Conservation (phyloP, 2,329 filamentous ascomycete species). For the Pseudogymnoascus sp. region DNA sequence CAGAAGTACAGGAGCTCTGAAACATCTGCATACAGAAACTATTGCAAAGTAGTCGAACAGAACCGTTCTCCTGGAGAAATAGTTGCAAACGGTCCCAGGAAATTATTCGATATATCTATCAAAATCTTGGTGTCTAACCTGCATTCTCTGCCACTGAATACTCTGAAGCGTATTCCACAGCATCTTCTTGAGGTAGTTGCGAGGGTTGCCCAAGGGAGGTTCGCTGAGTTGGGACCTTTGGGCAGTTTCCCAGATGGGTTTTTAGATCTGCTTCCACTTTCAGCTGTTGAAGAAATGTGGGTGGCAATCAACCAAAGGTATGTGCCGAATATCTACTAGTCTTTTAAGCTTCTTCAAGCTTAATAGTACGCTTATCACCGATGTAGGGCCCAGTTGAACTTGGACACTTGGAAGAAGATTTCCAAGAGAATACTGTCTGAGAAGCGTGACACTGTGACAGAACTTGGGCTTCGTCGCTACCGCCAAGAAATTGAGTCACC, state of each 20-base stretch:
- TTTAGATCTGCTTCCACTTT: not conserved
- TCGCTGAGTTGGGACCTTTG: not conserved
- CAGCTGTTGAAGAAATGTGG: conserved; percentile 20
- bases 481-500: conserved; percentile 20
- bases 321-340: not conserved
- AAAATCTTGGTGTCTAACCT: conserved; percentile 21
- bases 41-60: not conserved
- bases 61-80: not conserved
- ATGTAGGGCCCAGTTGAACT: conserved; percentile 20
- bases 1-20: conserved; percentile 11
- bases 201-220: not conserved
- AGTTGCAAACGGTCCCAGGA: conserved; percentile 16
- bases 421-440: conserved; percentile 19
- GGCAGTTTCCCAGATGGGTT: not conserved
- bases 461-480: conserved; percentile 19
- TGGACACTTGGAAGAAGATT: conserved; percentile 26
- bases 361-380: not conserved
- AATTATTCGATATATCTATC: conserved; percentile 20
- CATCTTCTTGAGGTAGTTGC: not conserved
- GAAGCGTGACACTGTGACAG: conserved; percentile 13
- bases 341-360: not conserved
- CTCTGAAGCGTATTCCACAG: conserved; percentile 18
- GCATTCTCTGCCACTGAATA: conserved; percentile 16
- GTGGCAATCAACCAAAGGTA: conserved; percentile 19
- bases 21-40: conserved; percentile 6